phyloP scores from a whole-genome alignment of 176 grass and related monocot species.

The Hordeum vulgare region DNA sequence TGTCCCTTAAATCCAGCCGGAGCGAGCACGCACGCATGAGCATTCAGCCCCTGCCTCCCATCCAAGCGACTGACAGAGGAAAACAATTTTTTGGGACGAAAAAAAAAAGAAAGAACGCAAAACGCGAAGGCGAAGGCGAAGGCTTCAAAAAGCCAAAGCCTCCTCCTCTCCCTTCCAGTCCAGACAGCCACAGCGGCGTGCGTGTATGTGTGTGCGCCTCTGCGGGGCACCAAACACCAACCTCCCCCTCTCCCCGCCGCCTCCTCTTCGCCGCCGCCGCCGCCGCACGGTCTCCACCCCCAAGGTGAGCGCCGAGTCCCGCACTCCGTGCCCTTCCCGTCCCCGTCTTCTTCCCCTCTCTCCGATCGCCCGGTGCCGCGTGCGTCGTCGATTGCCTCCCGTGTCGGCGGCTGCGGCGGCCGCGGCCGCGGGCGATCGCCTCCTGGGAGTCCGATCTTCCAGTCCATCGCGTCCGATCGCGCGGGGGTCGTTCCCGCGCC shows the following conservation, averaged over 20 bases:
- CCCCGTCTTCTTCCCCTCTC: not conserved
- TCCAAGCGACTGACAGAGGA: not conserved
- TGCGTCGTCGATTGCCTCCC: constrained; percentile 2
- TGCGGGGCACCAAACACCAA: constrained; percentile 48
- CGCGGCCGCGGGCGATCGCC: constrained; percentile 27
- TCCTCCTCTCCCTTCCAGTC: not conserved
- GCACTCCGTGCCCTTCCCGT: not conserved
- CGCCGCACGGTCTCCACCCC: constrained; percentile 15
- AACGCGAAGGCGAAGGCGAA: constrained; percentile 23
- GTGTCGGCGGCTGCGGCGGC: constrained; percentile 17
- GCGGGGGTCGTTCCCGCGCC: constrained; percentile 14
- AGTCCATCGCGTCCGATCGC: constrained; percentile 21
- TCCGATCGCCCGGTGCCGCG: not conserved
- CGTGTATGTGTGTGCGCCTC: constrained; percentile 25
- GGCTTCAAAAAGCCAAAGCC: constrained; percentile 43
- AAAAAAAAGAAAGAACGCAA: constrained; percentile 3
- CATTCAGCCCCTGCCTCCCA: not conserved
- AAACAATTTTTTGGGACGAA: not conserved
- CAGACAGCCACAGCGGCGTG: constrained; percentile 36
- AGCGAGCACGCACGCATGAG: not conserved
- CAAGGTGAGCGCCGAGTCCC: constrained; percentile 23
- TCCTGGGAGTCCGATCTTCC: constrained; percentile 25
- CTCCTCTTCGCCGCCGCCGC: constrained; percentile 6
- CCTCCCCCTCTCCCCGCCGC: constrained; percentile 20
- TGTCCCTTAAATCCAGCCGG: constrained; percentile 13